Evolutionary conservation across 768 basidiomycete species (phyloP).

Genomic region (Boletales sp.): DNA sequence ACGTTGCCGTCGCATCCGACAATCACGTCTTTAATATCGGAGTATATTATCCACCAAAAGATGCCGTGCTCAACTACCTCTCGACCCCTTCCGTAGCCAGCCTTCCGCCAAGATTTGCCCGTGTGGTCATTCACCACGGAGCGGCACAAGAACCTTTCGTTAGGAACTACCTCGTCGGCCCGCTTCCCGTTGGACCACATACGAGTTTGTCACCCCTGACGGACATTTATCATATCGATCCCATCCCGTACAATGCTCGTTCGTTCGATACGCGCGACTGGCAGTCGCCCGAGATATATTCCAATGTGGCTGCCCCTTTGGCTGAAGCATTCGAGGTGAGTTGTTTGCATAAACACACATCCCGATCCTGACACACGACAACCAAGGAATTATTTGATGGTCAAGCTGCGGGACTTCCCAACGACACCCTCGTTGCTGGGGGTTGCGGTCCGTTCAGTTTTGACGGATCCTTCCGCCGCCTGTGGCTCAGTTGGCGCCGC

Average conservation of each 20-base stretch:
- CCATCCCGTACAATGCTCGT: slow-evolving; percentile 55
- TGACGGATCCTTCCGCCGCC: slow-evolving; percentile 56
- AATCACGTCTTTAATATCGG: slow-evolving; percentile 53
- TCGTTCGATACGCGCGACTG: slow-evolving; percentile 31
- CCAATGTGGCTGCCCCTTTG: slow-evolving; percentile 33
- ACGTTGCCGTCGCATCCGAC: slow-evolving; percentile 36
- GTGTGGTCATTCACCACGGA: slow-evolving; percentile 52
- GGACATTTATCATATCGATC: slow-evolving; percentile 50
- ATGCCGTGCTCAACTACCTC: slow-evolving; percentile 44
- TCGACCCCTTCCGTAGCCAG: slow-evolving; percentile 24
- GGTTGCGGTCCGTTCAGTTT: slow-evolving; percentile 52
- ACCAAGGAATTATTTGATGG: slow-evolving; percentile 49
- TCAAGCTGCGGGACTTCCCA: slow-evolving; percentile 38
- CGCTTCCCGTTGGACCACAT: slow-evolving; percentile 42
- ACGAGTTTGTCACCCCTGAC: slow-evolving; percentile 42
- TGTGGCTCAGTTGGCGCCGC: slow-evolving; percentile 49
- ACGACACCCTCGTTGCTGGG: slow-evolving; percentile 48
- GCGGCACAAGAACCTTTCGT: slow-evolving; percentile 39
- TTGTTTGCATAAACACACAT: not conserved
- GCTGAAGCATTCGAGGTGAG: slow-evolving; percentile 41
- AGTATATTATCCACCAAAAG: slow-evolving; percentile 46
- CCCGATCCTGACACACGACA: not conserved
- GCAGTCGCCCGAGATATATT: slow-evolving; percentile 26
- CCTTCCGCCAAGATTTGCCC: slow-evolving; percentile 40
- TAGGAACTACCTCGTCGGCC: slow-evolving; percentile 56